phyloP scores from a whole-genome alignment of 805 yeast genomes.

The Ogataea angusta region DNA sequence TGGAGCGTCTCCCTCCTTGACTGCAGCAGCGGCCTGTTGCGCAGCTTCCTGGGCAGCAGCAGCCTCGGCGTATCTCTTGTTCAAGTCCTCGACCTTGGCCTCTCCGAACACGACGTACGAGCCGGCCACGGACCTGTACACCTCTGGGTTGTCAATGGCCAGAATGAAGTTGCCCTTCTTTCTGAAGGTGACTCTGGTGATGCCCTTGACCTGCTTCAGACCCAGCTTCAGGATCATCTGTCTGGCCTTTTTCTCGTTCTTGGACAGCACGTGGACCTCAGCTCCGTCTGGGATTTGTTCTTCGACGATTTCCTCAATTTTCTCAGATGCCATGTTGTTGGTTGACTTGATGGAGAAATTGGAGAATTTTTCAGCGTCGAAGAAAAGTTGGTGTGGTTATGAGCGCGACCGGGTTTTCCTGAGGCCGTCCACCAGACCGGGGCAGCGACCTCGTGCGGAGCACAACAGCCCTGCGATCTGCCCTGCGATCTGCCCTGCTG shows the following conservation, averaged over 20 bases:
- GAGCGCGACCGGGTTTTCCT: slow-evolving; percentile 3
- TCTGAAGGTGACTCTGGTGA: slow-evolving; percentile 93
- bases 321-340: slow-evolving; percentile 17
- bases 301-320: slow-evolving; percentile 34
- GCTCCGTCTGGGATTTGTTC: slow-evolving; percentile 75
- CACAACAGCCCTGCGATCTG: too few relatives aligned
- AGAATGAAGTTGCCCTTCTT: slow-evolving; percentile 87
- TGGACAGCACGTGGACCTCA: slow-evolving; percentile 74
- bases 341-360: background rate
- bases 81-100: slow-evolving; percentile 92
- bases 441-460: too few relatives aligned
- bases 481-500: background rate
- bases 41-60: slow-evolving; percentile 73
- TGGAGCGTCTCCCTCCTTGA: slow-evolving; percentile 36
- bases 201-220: slow-evolving; percentile 87
- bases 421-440: too few relatives aligned
- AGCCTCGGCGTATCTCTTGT: slow-evolving; percentile 80
- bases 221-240: slow-evolving; percentile 82
- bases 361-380: slow-evolving; percentile 15
- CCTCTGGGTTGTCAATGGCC: slow-evolving; percentile 93
- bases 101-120: slow-evolving; percentile 97
- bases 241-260: slow-evolving; percentile 95
- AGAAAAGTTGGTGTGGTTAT: slow-evolving; percentile 9
- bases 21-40: slow-evolving; percentile 44
- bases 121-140: slow-evolving; percentile 89